A percentile compares a stretch with the other conserved stretches of the same genome.
Evolutionary conservation across 768 basidiomycete species (phyloP).

Genomic region (Pisolithus microcarpus): DNA sequence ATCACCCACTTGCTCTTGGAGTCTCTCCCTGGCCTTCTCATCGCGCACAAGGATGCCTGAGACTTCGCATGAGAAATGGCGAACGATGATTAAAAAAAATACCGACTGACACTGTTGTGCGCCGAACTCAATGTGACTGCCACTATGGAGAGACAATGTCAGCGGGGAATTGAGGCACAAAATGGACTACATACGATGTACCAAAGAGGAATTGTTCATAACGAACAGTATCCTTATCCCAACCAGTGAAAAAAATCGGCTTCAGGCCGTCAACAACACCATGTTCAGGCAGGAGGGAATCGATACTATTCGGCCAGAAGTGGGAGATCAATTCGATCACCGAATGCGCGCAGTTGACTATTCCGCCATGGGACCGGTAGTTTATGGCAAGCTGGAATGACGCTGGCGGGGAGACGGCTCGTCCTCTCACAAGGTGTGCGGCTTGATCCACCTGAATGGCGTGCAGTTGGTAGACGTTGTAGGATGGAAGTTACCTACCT

Average conservation of each 20-base stretch:
- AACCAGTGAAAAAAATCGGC: slow-evolving; percentile 51
- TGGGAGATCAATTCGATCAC: slow-evolving; percentile 53
- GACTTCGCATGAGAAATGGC: background rate
- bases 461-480: background rate
- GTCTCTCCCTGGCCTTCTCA: slow-evolving; percentile 39
- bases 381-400: slow-evolving; percentile 57
- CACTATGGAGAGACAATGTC: slow-evolving; percentile 26
- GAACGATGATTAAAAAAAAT: background rate
- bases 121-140: slow-evolving; percentile 49
- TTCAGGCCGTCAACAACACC: slow-evolving; percentile 47
- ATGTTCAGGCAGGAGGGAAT: slow-evolving; percentile 46
- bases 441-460: slow-evolving; percentile 17
- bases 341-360: slow-evolving; percentile 63
- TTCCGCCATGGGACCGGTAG: slow-evolving; percentile 67
- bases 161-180: slow-evolving; percentile 3
- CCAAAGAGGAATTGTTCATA: slow-evolving; percentile 56
- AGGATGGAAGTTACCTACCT: slow-evolving; percentile 32
- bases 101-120: slow-evolving; percentile 51
- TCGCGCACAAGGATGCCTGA: slow-evolving; percentile 67
- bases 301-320: slow-evolving; percentile 63
- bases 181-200: slow-evolving; percentile 29
- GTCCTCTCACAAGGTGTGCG: slow-evolving; percentile 5
- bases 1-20: slow-evolving; percentile 48
- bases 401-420: slow-evolving; percentile 19
- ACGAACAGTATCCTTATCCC: slow-evolving; percentile 34